A percentile compares a stretch with the other conserved stretches of the same genome.
phyloP scores from a whole-genome alignment of 306 rosid genomes.

The Delonix regia region DNA sequence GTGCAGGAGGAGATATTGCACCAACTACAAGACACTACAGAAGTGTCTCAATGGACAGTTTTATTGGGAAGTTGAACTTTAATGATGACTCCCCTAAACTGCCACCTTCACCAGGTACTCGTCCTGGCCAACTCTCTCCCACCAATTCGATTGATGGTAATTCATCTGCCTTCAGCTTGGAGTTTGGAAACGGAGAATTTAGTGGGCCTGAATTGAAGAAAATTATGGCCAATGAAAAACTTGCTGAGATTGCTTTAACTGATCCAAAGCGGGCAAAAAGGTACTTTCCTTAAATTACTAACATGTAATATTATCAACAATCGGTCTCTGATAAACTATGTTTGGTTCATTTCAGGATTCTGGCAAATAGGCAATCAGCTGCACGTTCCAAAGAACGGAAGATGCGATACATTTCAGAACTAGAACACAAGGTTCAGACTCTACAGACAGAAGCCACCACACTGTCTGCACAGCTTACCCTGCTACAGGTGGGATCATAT shows the following conservation, averaged over 20 bases:
- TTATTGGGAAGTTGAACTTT: constrained; percentile 79
- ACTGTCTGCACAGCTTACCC: constrained; percentile 86
- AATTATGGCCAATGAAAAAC: constrained; percentile 95
- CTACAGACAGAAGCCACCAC: constrained; percentile 95
- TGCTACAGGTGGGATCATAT: constrained; percentile 68
- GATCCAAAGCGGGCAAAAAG: constrained; percentile 98
- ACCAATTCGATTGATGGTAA: constrained; percentile 60
- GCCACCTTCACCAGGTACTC: constrained; percentile 68
- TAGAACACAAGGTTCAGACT: constrained; percentile 96
- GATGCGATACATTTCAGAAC: constrained; percentile 90
- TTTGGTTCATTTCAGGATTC: constrained; percentile 56
- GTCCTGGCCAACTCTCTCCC: constrained; percentile 63
- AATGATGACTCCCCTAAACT: constrained; percentile 69
- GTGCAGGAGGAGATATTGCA: constrained; percentile 74
- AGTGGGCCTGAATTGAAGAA: constrained; percentile 95
- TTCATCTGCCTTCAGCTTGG: constrained; percentile 76
- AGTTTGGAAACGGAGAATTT: constrained; percentile 92
- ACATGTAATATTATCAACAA: not conserved
- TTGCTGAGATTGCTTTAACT: constrained; percentile 82
- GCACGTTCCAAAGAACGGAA: constrained; percentile 94
- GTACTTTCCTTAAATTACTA: constrained; percentile 34
- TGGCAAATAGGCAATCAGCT: constrained; percentile 96
- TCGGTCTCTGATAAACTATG: not conserved
- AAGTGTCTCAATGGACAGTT: constrained; percentile 94
- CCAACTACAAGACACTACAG: constrained; percentile 73